A percentile compares a stretch with the other conserved stretches of the same genome.
Evolutionary conservation across 225 moss, liverwort and hornwort genomes (phyloP).

Genomic region (Polytrichum commune): DNA sequence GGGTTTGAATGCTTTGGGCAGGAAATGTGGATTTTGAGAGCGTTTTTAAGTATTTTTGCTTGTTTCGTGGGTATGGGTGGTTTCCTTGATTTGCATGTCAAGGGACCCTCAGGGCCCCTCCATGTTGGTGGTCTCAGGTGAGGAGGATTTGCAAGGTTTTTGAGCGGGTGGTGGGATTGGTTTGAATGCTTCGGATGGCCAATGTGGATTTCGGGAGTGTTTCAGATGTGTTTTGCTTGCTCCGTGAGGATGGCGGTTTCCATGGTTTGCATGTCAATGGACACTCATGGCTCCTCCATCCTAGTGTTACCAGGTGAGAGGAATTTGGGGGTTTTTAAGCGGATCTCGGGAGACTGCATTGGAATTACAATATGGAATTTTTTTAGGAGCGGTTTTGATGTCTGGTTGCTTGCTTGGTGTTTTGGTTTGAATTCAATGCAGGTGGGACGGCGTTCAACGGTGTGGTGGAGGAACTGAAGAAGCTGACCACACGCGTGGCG

Average conservation of each 20-base stretch:
- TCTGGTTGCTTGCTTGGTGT: neutral
- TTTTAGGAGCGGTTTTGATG: neutral
- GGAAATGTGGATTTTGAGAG: too few species aligned
- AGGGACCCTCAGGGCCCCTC: neutral
- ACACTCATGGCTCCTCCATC: too few species aligned
- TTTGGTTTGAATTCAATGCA: slow-evolving; percentile 17
- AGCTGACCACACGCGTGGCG: slow-evolving; percentile 90
- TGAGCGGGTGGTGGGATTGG: neutral
- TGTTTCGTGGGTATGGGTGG: neutral
- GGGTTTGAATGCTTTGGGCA: neutral
- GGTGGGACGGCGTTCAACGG: slow-evolving; percentile 99
- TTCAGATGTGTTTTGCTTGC: too few species aligned
- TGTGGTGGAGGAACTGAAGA: slow-evolving; percentile 97
- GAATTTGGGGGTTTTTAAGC: neutral
- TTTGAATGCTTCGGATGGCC: neutral
- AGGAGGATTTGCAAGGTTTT: neutral
- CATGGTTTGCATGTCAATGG: neutral
- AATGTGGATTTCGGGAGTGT: neutral
- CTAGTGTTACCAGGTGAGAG: too few species aligned
- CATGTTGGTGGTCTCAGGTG: too few species aligned
- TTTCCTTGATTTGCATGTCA: neutral
- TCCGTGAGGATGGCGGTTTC: neutral
- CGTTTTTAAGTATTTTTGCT: neutral
- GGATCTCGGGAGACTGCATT: neutral
- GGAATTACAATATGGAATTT: neutral